Conservation (phyloP, 2,329 filamentous ascomycete genomes). For the Epicoccum nigrum region DNA sequence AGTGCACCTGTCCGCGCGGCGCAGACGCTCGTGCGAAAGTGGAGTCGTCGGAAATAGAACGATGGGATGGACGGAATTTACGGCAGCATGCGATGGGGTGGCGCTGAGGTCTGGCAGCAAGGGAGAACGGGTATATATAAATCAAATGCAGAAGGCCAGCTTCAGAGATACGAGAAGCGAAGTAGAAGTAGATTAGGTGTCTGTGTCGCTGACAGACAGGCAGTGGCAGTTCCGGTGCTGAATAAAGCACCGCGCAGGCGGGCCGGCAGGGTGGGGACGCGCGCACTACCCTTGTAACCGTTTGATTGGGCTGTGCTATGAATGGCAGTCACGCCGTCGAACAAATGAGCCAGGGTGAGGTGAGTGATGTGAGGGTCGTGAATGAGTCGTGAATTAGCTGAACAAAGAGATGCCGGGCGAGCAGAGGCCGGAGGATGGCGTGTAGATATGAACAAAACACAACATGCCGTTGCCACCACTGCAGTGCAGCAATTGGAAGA, state of each 20-base stretch:
- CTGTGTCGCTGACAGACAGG: conserved; percentile 18
- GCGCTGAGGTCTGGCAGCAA: conserved; percentile 11
- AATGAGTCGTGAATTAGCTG: neutral
- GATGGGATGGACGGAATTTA: conserved; percentile 14
- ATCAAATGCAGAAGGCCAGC: conserved; percentile 35
- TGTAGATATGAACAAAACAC: neutral
- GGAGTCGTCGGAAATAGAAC: conserved; percentile 14
- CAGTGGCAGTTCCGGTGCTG: conserved; percentile 21
- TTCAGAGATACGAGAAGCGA: conserved; percentile 36
- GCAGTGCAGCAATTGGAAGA: conserved; percentile 3
- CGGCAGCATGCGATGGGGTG: conserved; percentile 20
- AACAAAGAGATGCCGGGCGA: neutral
- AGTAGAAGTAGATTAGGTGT: conserved; percentile 26
- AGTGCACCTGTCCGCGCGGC: conserved; percentile 23
- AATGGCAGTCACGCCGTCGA: conserved; percentile 10
- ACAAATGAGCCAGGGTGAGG: neutral
- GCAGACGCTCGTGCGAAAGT: conserved; percentile 23
- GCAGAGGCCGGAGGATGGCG: neutral
- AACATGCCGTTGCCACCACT: neutral
- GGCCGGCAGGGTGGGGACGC: conserved; percentile 21
- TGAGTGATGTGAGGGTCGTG: neutral
- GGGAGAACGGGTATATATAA: neutral
- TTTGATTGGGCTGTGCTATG: conserved; percentile 26
- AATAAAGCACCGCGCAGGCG: conserved; percentile 24
- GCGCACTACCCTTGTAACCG: conserved; percentile 17